Evolutionary conservation across 352 stramenopile species (phyloP), one percentile per base, ranked within the genome.

Genomic region (Globisporangium carolinianum): DNA sequence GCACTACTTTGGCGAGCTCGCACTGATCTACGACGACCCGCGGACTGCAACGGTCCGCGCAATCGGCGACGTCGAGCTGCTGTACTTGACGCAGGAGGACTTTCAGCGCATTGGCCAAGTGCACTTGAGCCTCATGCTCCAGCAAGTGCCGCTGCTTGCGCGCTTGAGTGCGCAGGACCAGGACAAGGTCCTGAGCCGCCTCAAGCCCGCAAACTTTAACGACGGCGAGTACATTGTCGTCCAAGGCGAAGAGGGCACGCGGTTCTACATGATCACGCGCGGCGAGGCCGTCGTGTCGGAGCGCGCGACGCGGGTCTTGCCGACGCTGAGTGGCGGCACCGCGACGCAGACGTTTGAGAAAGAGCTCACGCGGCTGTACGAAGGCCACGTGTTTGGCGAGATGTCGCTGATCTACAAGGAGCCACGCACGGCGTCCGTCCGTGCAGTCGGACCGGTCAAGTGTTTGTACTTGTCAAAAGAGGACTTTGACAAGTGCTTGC

Each of bases 1-100:
- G 3, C 86, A 94, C 55, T 98, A 97, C 72, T 98, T 98, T 68
- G 92, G 92, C 9, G 92, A 98, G 64, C 68, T 94, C 10, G 89
- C 92, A 5, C 72, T 98, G 32, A 94, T 98, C 56, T 92, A 97
- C 60, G 83, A 95, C 55, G 89, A 97, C 62, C 86, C 86, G 10
- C 86, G 90, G 15, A 91, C 81, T 3, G 83, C 85, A 6, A 92
- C 85, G 8, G 83, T 94, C 10, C 78, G 79, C 7, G 81, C 86
- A 1, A 76, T 88, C 9, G 83, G 78, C 10, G 84, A 92, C 53
- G 79, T 91, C 3, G 83, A 94, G 57, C 75, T 92, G 9, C 32
- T 95, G 53, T 95, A 92, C 55, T 61, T 95, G 60, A 95, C 86
- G 0, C 80, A 91, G 53, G 81, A 93, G 52, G 86, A 94, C 62